Conservation (phyloP, 345 rosid genomes). For the Eucalyptus grandis region DNA sequence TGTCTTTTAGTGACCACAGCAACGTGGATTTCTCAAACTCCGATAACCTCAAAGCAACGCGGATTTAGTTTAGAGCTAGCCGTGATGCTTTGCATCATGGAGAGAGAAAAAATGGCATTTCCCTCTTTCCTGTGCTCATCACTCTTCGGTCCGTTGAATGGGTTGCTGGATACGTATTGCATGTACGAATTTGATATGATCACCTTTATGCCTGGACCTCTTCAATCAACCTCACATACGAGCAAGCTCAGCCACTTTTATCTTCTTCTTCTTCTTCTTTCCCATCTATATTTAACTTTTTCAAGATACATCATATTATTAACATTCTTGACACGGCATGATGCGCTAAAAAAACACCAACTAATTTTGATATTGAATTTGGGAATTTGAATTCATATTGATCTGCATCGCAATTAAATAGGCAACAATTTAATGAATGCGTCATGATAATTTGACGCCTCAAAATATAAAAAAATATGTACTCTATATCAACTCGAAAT, state of each 20-base stretch:
- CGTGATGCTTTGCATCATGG: not conserved
- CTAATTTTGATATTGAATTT: not conserved
- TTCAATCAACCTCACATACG: not conserved
- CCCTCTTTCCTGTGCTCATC: not conserved
- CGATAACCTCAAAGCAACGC: not conserved
- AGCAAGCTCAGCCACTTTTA: not conserved
- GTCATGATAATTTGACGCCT: not conserved
- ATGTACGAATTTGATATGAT: not conserved
- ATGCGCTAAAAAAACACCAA: rapidly evolving
- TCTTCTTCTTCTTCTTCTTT: not conserved
- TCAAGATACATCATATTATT: rapidly evolving
- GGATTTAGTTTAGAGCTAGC: not conserved
- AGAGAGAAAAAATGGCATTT: not conserved
- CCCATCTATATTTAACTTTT: rapidly evolving
- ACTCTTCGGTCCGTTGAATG: not conserved
- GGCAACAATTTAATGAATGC: not conserved
- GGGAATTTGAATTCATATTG: not conserved
- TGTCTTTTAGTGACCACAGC: not conserved
- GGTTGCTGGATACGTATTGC: not conserved
- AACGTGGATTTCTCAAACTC: not conserved
- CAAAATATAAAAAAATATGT: not conserved
- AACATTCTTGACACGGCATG: rapidly evolving
- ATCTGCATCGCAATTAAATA: rapidly evolving
- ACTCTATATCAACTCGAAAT: not conserved
- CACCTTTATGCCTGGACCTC: not conserved